Evolutionary conservation across 768 basidiomycete genomes (phyloP), one percentile per base, ranked within the genome.

Genomic region (Leccinum rimulosum): DNA sequence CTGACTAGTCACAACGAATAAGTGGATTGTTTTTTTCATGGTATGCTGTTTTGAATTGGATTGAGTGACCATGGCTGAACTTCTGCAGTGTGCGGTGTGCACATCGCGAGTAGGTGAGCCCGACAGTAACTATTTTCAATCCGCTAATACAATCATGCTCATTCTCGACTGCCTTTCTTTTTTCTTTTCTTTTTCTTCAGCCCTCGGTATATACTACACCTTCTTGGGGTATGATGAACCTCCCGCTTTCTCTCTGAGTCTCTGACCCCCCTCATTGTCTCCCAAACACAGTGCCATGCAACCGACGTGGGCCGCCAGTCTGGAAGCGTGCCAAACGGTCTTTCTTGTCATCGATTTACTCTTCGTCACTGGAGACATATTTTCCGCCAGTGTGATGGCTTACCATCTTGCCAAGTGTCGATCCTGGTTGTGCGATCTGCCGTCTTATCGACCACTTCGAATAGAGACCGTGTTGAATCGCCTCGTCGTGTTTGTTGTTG

Each of bases 401-500:
- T 68, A 66, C 43, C 59, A 70, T 27, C 70, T 70, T 30, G 7
- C 9, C 17, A 61, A 31, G 17, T 62, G 56, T 52, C 59, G 58
- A 19, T 68, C 57, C 4, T 64, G 64, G 60, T 25, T 38, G 3
- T 49, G 52, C 1, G 36, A 11, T 2, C 8, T 31, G 1, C 40
- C 30, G 1, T 55, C 12, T 6, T 2, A 4, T 0, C 25, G 10
- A 6, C 59, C 57, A 1, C 61, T 60, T 25, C 71, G 66, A 1
- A 64, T 68, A 1, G 54, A 71, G 15, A 2, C 28, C 2, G 54
- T 71, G 6, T 55, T 71, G 62, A 64, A 70, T 28, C 59, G 67
- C 9, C 60, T 71, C 7, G 54, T 72, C 10, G 17, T 66, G 0
- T 71, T 72, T 47, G 61, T 53, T 1, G 65, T 71, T n/a, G 68